Percentiles rank a stretch among this genome's conserved stretches.
phyloP scores from a whole-genome alignment of 148 eudicot species.

The Persicaria maculosa region DNA sequence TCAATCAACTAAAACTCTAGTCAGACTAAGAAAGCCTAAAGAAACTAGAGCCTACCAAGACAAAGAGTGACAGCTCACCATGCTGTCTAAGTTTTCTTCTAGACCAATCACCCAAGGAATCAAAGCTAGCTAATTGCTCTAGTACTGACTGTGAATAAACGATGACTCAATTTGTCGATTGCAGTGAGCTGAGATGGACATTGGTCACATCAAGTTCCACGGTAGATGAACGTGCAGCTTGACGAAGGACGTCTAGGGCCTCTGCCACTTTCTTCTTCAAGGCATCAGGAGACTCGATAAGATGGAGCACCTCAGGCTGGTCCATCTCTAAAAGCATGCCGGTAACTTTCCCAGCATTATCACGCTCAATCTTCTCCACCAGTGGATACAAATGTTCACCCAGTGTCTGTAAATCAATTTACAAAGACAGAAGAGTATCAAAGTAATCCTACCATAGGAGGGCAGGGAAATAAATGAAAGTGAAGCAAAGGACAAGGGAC shows the following conservation, averaged over 20 bases:
- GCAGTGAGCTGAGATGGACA: conserved; percentile 22
- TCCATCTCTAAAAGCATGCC: conserved; percentile 57
- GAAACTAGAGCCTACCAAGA: background rate
- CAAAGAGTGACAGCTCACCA: conserved; percentile 5
- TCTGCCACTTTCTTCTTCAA: conserved; percentile 43
- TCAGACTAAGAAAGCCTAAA: background rate
- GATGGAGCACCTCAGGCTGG: conserved; percentile 46
- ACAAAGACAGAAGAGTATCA: background rate
- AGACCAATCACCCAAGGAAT: background rate
- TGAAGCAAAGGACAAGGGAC: conserved; percentile 8
- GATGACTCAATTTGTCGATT: conserved; percentile 14
- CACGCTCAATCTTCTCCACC: conserved; percentile 33
- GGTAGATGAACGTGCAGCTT: conserved; percentile 9
- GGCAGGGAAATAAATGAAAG: background rate
- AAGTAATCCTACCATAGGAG: no score
- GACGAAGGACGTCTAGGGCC: conserved; percentile 37
- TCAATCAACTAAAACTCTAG: background rate
- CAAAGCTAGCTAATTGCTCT: background rate
- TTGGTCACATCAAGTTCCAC: conserved; percentile 15
- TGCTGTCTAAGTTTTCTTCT: background rate
- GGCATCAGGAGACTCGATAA: conserved; percentile 47
- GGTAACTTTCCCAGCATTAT: conserved; percentile 37
- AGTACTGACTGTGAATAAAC: no score
- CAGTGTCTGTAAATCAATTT: conserved; percentile 26
- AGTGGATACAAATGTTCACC: conserved; percentile 46